Conservation (phyloP, 495 filamentous ascomycete genomes). For the Penicillium waksmanii region DNA sequence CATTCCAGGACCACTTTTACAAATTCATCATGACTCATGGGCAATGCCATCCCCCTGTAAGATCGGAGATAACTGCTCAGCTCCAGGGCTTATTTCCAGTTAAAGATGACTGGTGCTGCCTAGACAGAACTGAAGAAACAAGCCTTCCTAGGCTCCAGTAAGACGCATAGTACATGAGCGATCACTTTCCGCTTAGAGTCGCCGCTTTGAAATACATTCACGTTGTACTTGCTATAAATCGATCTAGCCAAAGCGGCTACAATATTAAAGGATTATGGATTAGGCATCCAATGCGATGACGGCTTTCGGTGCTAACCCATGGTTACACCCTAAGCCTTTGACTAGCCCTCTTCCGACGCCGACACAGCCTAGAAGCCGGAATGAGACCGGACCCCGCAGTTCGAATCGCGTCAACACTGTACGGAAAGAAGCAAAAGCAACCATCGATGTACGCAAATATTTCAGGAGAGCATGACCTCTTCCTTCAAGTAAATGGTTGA, state of each 20-base stretch:
- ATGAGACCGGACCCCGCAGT: too few species aligned
- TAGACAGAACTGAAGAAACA: background rate
- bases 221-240: too few species aligned
- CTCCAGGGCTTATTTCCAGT: background rate
- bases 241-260: too few species aligned
- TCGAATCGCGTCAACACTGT: too few species aligned
- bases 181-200: background rate
- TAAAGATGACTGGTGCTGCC: background rate
- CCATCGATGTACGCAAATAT: too few species aligned
- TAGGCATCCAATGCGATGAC: background rate
- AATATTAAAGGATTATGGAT: background rate
- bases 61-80: background rate
- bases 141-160: background rate
- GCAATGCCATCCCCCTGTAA: background rate
- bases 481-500: too few species aligned
- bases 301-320: background rate
- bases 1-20: background rate
- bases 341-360: background rate
- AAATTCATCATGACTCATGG: background rate
- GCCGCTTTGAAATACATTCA: background rate
- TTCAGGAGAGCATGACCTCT: too few species aligned
- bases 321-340: background rate
- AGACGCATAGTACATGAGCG: background rate
- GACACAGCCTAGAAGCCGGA: background rate
- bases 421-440: too few species aligned